Evolutionary conservation across 345 rosid genomes (phyloP).

Genomic region (Heritiera fomes): DNA sequence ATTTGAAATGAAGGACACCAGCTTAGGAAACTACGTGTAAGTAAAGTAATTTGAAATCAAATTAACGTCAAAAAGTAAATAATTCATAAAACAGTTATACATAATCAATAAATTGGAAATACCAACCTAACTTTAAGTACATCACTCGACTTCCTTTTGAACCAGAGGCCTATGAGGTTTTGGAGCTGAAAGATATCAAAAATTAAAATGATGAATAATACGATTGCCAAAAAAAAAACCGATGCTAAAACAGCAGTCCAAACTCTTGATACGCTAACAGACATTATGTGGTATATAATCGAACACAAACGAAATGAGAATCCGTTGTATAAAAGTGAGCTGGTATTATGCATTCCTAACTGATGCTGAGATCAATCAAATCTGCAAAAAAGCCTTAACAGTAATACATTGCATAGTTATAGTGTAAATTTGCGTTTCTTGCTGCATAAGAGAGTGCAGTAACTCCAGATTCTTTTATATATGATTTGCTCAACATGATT

Average conservation of each 20-base stretch:
- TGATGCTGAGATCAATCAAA: neutral
- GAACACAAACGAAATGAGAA: neutral
- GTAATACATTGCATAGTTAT: neutral
- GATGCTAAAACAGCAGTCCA: neutral
- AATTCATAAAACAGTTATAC: neutral
- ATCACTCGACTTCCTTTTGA: conserved; percentile 29
- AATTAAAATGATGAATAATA: neutral
- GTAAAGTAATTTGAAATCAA: neutral
- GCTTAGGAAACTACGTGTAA: neutral
- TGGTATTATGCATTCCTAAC: neutral
- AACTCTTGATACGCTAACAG: neutral
- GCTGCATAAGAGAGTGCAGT: neutral
- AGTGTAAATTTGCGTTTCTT: neutral
- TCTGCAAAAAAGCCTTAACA: neutral
- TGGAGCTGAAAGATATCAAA: conserved; percentile 36
- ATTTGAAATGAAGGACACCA: neutral
- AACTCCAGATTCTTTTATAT: neutral
- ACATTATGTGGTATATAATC: neutral
- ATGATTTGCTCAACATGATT: neutral
- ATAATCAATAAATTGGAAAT: neutral
- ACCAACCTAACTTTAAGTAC: neutral
- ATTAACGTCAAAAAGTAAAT: neutral
- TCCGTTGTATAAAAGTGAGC: neutral
- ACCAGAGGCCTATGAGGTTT: conserved; percentile 50
- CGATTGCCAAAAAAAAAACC: neutral